phyloP scores from a whole-genome alignment of 257 asterid species.

The Rhazya stricta region DNA sequence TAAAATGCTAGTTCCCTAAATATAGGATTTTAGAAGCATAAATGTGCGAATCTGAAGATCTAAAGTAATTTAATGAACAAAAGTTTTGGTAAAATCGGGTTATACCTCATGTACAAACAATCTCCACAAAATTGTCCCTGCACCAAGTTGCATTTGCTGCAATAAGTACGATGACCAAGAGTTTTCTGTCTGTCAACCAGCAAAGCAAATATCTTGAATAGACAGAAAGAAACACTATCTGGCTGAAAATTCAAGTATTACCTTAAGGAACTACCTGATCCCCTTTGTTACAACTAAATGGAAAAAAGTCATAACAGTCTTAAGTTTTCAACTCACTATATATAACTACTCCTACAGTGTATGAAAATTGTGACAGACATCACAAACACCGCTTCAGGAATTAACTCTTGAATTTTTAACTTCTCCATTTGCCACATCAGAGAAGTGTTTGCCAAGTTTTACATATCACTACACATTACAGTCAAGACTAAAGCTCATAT shows the following conservation, averaged over 20 bases:
- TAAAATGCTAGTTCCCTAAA: neutral
- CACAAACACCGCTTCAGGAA: neutral
- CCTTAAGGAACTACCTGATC: neutral
- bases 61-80: neutral
- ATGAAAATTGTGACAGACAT: neutral
- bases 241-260: neutral
- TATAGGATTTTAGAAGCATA: neutral
- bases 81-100: neutral
- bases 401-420: neutral
- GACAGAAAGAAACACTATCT: neutral
- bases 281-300: neutral
- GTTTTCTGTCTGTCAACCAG: slow-evolving; percentile 80
- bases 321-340: neutral
- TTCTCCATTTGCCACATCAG: neutral
- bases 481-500: neutral
- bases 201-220: neutral
- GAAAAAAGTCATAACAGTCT: neutral
- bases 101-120: slow-evolving; percentile 91
- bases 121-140: slow-evolving; percentile 99
- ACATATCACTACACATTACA: neutral
- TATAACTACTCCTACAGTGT: neutral
- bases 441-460: neutral
- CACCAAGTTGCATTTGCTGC: slow-evolving; percentile 66
- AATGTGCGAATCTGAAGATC: neutral
- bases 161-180: slow-evolving; percentile 80